Conservation (phyloP, 768 basidiomycete genomes). For the Cystoderma amianthinum region DNA sequence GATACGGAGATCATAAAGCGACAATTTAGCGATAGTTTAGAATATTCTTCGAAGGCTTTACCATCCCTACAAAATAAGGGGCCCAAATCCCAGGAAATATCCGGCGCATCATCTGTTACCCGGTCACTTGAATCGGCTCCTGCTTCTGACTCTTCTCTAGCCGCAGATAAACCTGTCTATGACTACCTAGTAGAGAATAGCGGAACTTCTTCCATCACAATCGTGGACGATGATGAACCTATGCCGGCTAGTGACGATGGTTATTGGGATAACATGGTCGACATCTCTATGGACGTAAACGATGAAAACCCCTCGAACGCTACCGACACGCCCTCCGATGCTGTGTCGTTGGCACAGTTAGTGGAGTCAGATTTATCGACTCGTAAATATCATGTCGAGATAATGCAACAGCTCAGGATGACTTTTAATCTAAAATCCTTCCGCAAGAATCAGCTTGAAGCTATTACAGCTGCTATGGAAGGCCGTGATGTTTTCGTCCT, state of each 20-base stretch:
- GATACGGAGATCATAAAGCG: too few relatives aligned
- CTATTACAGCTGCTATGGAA: slow-evolving; percentile 71
- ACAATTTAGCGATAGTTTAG: too few relatives aligned
- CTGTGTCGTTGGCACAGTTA: slow-evolving; percentile 6
- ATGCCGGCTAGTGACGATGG: slow-evolving; percentile 35
- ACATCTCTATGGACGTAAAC: slow-evolving; percentile 25
- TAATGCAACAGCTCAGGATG: slow-evolving; percentile 42
- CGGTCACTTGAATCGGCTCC: too few relatives aligned
- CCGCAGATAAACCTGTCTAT: too few relatives aligned
- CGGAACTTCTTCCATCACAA: too few relatives aligned
- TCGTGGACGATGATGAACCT: slow-evolving; percentile 15
- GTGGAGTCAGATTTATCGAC: slow-evolving; percentile 1
- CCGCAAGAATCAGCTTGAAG: slow-evolving; percentile 80
- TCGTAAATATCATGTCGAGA: slow-evolving; percentile 37
- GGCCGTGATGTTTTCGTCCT: slow-evolving; percentile 89
- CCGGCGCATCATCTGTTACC: too few relatives aligned
- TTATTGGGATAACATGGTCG: slow-evolving; percentile 41
- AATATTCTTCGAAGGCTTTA: too few relatives aligned
- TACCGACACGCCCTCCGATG: not conserved
- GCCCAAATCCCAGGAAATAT: too few relatives aligned
- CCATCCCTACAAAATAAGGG: too few relatives aligned
- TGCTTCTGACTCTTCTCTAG: too few relatives aligned
- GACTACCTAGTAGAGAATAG: too few relatives aligned
- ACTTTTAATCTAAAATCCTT: slow-evolving; percentile 66
- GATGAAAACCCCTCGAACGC: slow-evolving; percentile 8